phyloP scores from a whole-genome alignment of 129 eudicot species.

The Mikania micrantha region DNA sequence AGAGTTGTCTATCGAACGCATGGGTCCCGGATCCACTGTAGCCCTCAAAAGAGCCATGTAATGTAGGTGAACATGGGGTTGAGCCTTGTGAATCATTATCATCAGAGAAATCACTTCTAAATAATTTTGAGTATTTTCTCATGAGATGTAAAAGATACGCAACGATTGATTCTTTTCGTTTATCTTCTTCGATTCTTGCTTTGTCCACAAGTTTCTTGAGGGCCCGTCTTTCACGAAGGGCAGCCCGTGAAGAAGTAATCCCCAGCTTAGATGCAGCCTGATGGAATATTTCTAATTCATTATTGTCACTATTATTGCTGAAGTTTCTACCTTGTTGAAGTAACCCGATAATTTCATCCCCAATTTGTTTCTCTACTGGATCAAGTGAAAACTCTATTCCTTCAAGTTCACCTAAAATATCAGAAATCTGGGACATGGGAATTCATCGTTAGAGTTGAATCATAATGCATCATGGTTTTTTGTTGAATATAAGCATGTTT shows the following conservation, averaged over 20 bases:
- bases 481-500: background rate
- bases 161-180: conserved; percentile 84
- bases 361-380: conserved; percentile 82
- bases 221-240: conserved; percentile 86
- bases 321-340: conserved; percentile 92
- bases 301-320: conserved; percentile 51
- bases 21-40: conserved; percentile 46
- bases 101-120: conserved; percentile 78
- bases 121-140: conserved; percentile 81
- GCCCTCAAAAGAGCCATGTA: conserved; percentile 70
- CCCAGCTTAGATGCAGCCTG: conserved; percentile 84
- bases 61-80: conserved; percentile 91
- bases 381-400: conserved; percentile 74
- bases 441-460: conserved; percentile 6
- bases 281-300: conserved; percentile 82
- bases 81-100: conserved; percentile 99
- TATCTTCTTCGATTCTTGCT: conserved; percentile 89
- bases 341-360: conserved; percentile 76
- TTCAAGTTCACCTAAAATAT: conserved; percentile 54
- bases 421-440: conserved; percentile 58
- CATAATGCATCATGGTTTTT: background rate
- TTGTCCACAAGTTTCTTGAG: conserved; percentile 79
- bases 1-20: conserved; percentile 72
- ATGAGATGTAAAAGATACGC: conserved; percentile 80
- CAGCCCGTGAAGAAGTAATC: conserved; percentile 88